Base-by-base conservation (phyloP, 1,284 basidiomycete species). In the Ganoderma resinaceum region DNA sequence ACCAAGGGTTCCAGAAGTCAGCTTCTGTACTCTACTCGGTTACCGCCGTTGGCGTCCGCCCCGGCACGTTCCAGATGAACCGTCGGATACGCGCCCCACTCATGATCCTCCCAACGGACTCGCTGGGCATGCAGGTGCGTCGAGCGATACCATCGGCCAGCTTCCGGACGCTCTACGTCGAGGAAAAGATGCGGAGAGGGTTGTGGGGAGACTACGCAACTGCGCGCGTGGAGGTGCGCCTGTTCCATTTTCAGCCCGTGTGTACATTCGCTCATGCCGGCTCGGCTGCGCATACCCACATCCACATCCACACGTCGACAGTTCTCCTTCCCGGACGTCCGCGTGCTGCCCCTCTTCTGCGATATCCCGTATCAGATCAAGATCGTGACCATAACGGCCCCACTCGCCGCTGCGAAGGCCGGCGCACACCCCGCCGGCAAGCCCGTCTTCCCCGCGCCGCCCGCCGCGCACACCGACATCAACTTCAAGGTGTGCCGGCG, bases 171-270 rank as follows among this genome's bases (percentile, higher is more conserved):
- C 9, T 37, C 8, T 38, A 46, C 11, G 57, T 46, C 18, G 58
- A 68, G 40, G 66, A 70, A 40, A 70, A 70, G 37, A 74, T 77
- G 31, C 37, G 76, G 1, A 65, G 66, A 26, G 70, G 73, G 7
- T 59, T 76, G 5, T 77, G 73, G 72, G 76, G 74, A n/a, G 72
- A 73, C 4, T 72, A 74, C 60, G 55, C 73, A 9, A 65, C 70
- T 20, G 75, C 72, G 26, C 64, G 62, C 61, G 67, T 68, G 16
- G 59, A 73, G 65, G 63, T 75, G 63, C 31, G 64, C 66, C 49
- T 23, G 35, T 46, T 12, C 14, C 35, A 7, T 16, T 18, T 7
- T n/a, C 40, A 43, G 26, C 20, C 29, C 4, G 11, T 16, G 37
- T 14, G 23, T 16, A n/a, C n/a, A n/a, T 26, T 31, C 59, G 9